Evolutionary conservation across 1,139 yeast genomes (phyloP).

Genomic region (Candida tropicalis): DNA sequence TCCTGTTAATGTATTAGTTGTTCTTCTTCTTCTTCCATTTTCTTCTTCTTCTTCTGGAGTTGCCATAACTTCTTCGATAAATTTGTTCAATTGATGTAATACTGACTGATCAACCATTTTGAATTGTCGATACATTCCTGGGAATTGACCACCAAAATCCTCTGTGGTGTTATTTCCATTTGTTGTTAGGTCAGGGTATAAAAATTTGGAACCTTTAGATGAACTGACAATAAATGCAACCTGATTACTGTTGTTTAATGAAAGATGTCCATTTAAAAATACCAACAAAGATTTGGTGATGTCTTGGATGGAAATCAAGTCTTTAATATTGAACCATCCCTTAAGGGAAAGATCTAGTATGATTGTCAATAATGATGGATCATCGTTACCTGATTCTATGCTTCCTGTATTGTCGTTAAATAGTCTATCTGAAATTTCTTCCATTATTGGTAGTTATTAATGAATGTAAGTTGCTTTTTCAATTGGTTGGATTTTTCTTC

Average conservation of each 20-base stretch:
- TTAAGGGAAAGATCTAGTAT: conserved; percentile 77
- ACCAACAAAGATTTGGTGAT: conserved; percentile 65
- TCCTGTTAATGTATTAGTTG: conserved; percentile 60
- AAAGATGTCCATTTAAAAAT: conserved; percentile 81
- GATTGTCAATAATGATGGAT: conserved; percentile 80
- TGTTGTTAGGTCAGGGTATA: conserved; percentile 59
- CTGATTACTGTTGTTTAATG: conserved; percentile 81
- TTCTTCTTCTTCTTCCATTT: too few species aligned
- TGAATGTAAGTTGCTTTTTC: neutral
- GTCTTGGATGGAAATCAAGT: conserved; percentile 51
- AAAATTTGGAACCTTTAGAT: conserved; percentile 65
- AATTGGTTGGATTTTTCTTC: too few species aligned
- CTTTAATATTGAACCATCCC: conserved; percentile 65
- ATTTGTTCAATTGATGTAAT: conserved; percentile 56
- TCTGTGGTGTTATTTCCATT: conserved; percentile 22
- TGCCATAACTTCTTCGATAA: conserved; percentile 34
- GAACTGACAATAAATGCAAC: conserved; percentile 85
- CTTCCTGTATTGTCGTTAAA: conserved; percentile 48
- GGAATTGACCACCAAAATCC: conserved; percentile 19
- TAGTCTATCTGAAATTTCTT: conserved; percentile 71
- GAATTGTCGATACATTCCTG: conserved; percentile 82
- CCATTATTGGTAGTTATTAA: conserved; percentile 45
- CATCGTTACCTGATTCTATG: conserved; percentile 46
- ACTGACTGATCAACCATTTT: conserved; percentile 79
- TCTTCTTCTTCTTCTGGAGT: too few species aligned